These are phyloP conservation scores for Rhizopogon vulgaris DNA, from an alignment of 768 basidiomycete genomes.

Conservation along the genomic window DNA sequence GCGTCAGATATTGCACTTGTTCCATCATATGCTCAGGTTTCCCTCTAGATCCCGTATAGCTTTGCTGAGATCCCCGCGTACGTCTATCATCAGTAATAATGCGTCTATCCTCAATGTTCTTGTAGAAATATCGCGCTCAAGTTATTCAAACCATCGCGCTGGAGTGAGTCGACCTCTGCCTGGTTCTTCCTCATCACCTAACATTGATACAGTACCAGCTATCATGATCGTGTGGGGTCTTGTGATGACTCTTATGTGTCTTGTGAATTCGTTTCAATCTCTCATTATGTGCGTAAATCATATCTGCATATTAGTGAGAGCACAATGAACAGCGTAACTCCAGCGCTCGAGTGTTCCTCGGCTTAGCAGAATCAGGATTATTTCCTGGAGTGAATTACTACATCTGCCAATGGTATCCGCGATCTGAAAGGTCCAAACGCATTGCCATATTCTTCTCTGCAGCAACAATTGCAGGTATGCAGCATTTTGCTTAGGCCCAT, in stretches of 20 bases:
- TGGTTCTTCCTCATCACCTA: conserved; percentile 5
- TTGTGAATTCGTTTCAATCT: conserved; percentile 26
- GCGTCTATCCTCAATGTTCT: conserved; percentile 1
- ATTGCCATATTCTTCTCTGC: conserved; percentile 62
- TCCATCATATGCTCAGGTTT: not conserved
- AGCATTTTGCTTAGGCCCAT: not conserved
- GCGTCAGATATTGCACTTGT: not conserved
- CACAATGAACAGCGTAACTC: not conserved
- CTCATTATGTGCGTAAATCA: conserved; percentile 24
- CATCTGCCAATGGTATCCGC: conserved; percentile 55
- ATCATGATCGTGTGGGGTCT: conserved; percentile 37
- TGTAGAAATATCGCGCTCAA: conserved; percentile 32
- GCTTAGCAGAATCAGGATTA: conserved; percentile 44
- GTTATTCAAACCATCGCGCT: conserved; percentile 28
- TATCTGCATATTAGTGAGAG: not conserved
- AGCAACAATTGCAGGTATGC: conserved; percentile 44
- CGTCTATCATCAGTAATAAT: conserved; percentile 4
- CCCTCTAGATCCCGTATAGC: conserved; percentile 29
- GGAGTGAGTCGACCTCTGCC: conserved; percentile 18
- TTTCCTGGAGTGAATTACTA: conserved; percentile 37
- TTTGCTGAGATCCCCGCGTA: conserved; percentile 33
- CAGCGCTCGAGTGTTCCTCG: conserved; percentile 37
- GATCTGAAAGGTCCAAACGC: conserved; percentile 51
- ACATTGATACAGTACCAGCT: conserved; percentile 26
- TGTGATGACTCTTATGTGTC: conserved; percentile 33